Base-by-base conservation (phyloP, 768 basidiomycete species). In the Strobilomyces confusus region DNA sequence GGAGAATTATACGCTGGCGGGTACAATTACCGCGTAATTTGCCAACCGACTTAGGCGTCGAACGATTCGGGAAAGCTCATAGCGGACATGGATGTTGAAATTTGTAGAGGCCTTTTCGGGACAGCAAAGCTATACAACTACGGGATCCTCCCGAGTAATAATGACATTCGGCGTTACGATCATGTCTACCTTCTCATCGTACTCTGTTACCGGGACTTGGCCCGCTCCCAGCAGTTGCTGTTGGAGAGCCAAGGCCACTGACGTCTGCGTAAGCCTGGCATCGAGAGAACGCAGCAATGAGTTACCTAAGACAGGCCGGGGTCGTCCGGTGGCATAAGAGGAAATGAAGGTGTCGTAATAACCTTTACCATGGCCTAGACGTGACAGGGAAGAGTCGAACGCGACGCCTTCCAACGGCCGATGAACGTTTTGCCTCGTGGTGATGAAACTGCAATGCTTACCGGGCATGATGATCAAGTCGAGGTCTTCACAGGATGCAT, bases 281-380 rank as follows among this genome's bases (percentile, higher is more conserved):
- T 19, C 15, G 54, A 50, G 52, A 51, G 33, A 33, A 48, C 32
- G 60, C 41, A 48, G 55, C 49, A 37, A 56, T 48, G 54, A 59
- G 73, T 54, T 58, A 89, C 89, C 81, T 49, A 90, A 75, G 29
- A 84, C 58, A 1, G 89, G 85, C 51, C 70, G 74, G 22, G 71
- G 70, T 54, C 72, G 70, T 23, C 73, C 72, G 49, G 69, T 71
- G 14, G 73, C 65, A 54, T 89, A 89, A 1, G 75, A 66, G 3
- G 81, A 69, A 33, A 92, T 73, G 69, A 88, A 92, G 14, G 77
- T 75, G 69, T 92, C 89, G 59, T 92, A 92, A 70, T 87, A 90
- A 7, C 89, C 89, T 67, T 87, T 92, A 22, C 89, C 89, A 58
- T 90, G 87, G 11, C 89, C 89, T 26, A 92, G 77, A 29, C 89